Evolutionary conservation across 495 filamentous ascomycete species (phyloP).

Genomic region (Choiromyces venosus): DNA sequence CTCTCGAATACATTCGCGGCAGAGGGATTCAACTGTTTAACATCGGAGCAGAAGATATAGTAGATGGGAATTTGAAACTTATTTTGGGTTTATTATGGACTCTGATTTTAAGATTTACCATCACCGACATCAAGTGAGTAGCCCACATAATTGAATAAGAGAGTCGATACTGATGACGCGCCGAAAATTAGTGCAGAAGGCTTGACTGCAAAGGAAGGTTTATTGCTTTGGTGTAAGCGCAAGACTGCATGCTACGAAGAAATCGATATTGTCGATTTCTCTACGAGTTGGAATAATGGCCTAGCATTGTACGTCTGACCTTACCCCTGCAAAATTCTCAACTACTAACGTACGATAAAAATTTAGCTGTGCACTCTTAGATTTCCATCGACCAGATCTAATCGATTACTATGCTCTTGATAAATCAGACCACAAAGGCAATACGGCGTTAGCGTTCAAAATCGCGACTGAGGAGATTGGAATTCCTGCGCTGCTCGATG

Average conservation of each 20-base stretch:
- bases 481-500: conserved; percentile 90
- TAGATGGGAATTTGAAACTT: conserved; percentile 96
- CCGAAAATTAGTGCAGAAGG: conserved; percentile 62
- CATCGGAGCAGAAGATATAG: conserved; percentile 96
- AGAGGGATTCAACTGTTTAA: conserved; percentile 95
- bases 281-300: conserved; percentile 91
- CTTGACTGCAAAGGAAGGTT: conserved; percentile 92
- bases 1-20: conserved; percentile 84
- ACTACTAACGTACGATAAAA: conserved; percentile 5
- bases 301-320: conserved; percentile 63
- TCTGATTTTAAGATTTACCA: conserved; percentile 92
- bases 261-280: conserved; percentile 91
- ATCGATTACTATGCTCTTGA: conserved; percentile 94
- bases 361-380: conserved; percentile 73
- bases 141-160: background rate
- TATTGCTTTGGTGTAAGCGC: conserved; percentile 93
- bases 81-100: conserved; percentile 97
- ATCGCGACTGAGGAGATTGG: conserved; percentile 94
- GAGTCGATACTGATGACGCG: conserved; percentile 11
- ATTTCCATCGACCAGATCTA: conserved; percentile 93
- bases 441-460: conserved; percentile 96
- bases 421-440: conserved; percentile 88
- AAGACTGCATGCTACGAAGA: conserved; percentile 98
- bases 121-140: conserved; percentile 83
- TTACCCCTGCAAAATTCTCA: background rate